These are phyloP conservation scores for Torulaspora microellipsoides DNA, from an alignment of 805 yeast genomes.

Conservation along the genomic window DNA sequence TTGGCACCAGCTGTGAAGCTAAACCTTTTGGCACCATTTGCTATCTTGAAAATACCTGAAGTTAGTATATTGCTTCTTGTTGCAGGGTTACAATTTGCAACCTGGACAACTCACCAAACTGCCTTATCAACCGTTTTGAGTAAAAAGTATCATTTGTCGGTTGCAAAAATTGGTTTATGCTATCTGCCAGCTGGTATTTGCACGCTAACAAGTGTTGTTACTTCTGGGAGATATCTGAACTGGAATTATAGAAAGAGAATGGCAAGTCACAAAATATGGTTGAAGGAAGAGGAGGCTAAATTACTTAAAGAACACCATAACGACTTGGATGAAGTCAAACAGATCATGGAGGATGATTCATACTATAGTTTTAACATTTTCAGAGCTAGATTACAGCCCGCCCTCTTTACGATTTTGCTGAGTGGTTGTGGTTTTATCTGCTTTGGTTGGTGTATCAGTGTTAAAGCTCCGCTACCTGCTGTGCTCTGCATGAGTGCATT, in stretches of 20 bases:
- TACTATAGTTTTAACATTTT: conserved; percentile 48
- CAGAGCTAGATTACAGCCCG: conserved; percentile 49
- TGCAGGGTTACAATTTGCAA: conserved; percentile 57
- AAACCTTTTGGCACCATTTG: conserved; percentile 39
- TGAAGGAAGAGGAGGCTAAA: conserved; percentile 13
- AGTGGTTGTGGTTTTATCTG: conserved; percentile 41
- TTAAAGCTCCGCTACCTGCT: conserved; percentile 44
- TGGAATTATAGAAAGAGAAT: conserved; percentile 33
- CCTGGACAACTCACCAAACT: conserved; percentile 68
- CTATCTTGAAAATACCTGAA: conserved; percentile 41
- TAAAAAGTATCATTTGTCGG: conserved; percentile 45
- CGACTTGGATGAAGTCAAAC: conserved; percentile 17
- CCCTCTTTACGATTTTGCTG: conserved; percentile 39
- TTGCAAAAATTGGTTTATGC: conserved; percentile 61
- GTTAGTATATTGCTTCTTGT: conserved; percentile 50
- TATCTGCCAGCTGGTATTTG: conserved; percentile 73
- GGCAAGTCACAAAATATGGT: conserved; percentile 22
- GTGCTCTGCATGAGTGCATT: conserved; percentile 56
- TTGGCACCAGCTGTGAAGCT: conserved; percentile 23
- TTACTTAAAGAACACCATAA: conserved; percentile 21
- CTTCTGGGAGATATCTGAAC: conserved; percentile 55
- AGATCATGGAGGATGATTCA: conserved; percentile 22
- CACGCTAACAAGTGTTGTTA: conserved; percentile 55
- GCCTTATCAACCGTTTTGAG: conserved; percentile 55
- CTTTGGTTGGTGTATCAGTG: conserved; percentile 71